phyloP scores from a whole-genome alignment of 106 monocot species.

The Xerophyta viscosa region DNA sequence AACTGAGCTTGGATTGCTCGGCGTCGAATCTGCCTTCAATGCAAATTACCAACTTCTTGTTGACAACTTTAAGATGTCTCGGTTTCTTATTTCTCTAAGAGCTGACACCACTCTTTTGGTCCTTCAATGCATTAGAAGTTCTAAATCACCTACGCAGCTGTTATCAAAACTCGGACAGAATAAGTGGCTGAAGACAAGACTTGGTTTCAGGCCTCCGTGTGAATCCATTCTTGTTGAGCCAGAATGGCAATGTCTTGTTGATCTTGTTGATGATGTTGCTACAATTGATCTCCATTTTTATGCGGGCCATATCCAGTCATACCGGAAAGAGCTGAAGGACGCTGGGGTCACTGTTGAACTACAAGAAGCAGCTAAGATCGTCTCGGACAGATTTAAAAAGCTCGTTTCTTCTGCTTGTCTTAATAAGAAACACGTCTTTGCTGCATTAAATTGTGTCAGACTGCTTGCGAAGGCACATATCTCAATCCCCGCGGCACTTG shows the following conservation, averaged over 20 bases:
- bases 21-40: slow-evolving; percentile 16
- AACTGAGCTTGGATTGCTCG: slow-evolving; percentile 40
- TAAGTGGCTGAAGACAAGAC: slow-evolving; percentile 34
- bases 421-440: slow-evolving; percentile 18
- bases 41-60: slow-evolving; percentile 18
- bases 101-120: slow-evolving; percentile 20
- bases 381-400: slow-evolving; percentile 22
- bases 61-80: slow-evolving; percentile 15
- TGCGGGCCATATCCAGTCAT: slow-evolving; percentile 16
- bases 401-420: slow-evolving; percentile 7
- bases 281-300: slow-evolving; percentile 37
- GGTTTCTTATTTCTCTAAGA: not conserved
- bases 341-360: slow-evolving; percentile 23
- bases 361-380: slow-evolving; percentile 25
- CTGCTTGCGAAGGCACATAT: not conserved
- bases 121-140: slow-evolving; percentile 23
- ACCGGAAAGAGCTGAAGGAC: slow-evolving; percentile 22
- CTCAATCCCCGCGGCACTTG: slow-evolving; percentile 5
- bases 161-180: slow-evolving; percentile 11
- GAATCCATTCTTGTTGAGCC: slow-evolving; percentile 25
- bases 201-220: slow-evolving; percentile 20
- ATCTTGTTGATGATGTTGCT: slow-evolving; percentile 24
- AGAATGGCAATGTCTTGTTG: slow-evolving; percentile 31
- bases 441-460: slow-evolving; percentile 20
- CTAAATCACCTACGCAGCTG: slow-evolving; percentile 1